Conservation (phyloP, 1,139 yeast genomes). For the Candida labiduridarum region DNA sequence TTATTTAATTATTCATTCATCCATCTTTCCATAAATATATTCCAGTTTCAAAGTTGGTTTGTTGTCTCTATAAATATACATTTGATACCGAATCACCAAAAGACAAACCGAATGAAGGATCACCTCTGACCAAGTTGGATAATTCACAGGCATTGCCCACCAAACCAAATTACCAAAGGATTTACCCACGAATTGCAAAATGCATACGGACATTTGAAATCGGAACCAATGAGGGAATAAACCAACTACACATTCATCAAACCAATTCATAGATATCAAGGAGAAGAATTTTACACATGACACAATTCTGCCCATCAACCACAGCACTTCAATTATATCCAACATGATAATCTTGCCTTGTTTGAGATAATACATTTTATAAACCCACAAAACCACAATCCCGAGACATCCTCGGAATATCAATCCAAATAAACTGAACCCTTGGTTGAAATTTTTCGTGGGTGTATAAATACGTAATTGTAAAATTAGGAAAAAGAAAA, state of each 20-base stretch:
- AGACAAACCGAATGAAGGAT: constrained; percentile 10
- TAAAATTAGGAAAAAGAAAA: constrained; percentile 5
- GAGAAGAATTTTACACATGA: constrained; percentile 25
- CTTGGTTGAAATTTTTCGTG: constrained; percentile 27
- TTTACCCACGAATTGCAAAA: constrained; percentile 1
- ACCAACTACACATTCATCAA: constrained; percentile 22
- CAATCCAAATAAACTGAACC: constrained; percentile 21
- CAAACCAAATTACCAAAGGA: constrained; percentile 16
- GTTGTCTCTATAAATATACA: constrained; percentile 14
- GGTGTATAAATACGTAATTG: constrained; percentile 18
- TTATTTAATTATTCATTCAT: neutral
- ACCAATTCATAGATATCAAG: constrained; percentile 33
- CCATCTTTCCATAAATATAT: neutral
- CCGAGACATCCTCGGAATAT: constrained; percentile 13
- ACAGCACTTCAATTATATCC: constrained; percentile 31
- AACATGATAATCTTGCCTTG: constrained; percentile 18
- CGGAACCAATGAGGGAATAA: constrained; percentile 15
- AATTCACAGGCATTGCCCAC: constrained; percentile 30
- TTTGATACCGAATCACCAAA: constrained; percentile 15
- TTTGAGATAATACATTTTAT: constrained; percentile 9
- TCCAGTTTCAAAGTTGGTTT: constrained; percentile 9
- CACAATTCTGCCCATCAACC: constrained; percentile 25
- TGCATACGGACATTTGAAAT: neutral
- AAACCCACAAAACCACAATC: constrained; percentile 11
- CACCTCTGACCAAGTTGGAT: constrained; percentile 22